These are phyloP conservation scores for Truncatella angustata DNA, from an alignment of 2,329 filamentous ascomycete genomes.

Conservation along the genomic window DNA sequence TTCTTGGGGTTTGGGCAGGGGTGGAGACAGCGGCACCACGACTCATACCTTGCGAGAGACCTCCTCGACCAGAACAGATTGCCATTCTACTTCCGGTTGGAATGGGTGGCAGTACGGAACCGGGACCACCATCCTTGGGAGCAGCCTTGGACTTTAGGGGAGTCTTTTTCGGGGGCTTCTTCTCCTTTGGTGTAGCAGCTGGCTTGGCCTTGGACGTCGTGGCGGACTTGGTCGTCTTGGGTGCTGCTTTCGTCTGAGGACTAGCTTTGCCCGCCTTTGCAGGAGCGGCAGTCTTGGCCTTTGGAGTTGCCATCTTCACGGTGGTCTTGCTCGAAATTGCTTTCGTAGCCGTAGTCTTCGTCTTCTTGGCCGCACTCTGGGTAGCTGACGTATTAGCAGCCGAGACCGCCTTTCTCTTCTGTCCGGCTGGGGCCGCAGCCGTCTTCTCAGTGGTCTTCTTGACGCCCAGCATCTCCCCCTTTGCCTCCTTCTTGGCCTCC, in stretches of 20 bases:
- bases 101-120: no score
- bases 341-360: no score
- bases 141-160: conserved; percentile 9
- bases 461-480: conserved; percentile 10
- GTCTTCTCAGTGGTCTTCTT: conserved; percentile 8
- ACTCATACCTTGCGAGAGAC: conserved; percentile 15
- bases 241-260: not conserved
- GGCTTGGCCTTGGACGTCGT: not conserved
- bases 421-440: conserved; percentile 5
- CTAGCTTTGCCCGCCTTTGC: not conserved
- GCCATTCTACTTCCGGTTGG: no score
- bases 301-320: conserved; percentile 21
- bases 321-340: no score
- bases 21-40: conserved; percentile 10
- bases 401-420: conserved; percentile 31
- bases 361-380: no score
- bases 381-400: conserved; percentile 23
- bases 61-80: conserved; percentile 19
- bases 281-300: conserved; percentile 20
- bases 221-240: conserved; percentile 10
- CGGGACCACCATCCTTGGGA: no score
- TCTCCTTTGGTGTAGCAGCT: not conserved
- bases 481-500: conserved; percentile 42
- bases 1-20: conserved; percentile 2
- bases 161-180: conserved; percentile 12